These are phyloP conservation scores for Pleurotus djamor DNA, from an alignment of 768 basidiomycete genomes.

Conservation along the genomic window DNA sequence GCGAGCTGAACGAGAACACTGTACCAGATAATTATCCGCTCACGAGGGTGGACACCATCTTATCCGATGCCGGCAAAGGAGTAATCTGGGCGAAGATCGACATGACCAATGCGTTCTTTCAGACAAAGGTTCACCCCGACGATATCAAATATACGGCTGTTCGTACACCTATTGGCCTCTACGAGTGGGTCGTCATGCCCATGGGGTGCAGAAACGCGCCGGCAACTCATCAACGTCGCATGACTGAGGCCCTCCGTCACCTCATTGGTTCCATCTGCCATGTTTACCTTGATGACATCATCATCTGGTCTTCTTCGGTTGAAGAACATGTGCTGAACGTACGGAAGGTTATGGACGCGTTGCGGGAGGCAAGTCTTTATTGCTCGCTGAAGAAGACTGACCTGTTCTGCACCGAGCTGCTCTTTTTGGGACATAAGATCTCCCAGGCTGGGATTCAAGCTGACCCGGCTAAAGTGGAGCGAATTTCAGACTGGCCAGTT, in stretches of 20 bases:
- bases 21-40: slow-evolving; percentile 18
- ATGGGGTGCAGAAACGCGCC: slow-evolving; percentile 8
- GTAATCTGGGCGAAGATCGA: slow-evolving; percentile 22
- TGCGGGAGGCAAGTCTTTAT: slow-evolving; percentile 15
- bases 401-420: slow-evolving; percentile 13
- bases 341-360: slow-evolving; percentile 11
- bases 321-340: slow-evolving; percentile 22
- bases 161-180: slow-evolving; percentile 31
- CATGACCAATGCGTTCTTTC: background rate
- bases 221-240: slow-evolving; percentile 8
- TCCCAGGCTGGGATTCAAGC: slow-evolving; percentile 28
- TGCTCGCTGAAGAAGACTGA: slow-evolving; percentile 14
- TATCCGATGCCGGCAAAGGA: slow-evolving; percentile 29
- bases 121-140: slow-evolving; percentile 7
- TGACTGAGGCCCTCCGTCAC: background rate
- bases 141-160: slow-evolving; percentile 30
- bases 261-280: slow-evolving; percentile 11
- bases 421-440: slow-evolving; percentile 31
- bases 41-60: slow-evolving; percentile 24
- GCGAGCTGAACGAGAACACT: slow-evolving; percentile 18
- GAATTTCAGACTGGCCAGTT: slow-evolving; percentile 25
- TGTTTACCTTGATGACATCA: background rate
- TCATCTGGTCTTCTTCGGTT: slow-evolving; percentile 21
- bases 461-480: slow-evolving; percentile 16
- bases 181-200: slow-evolving; percentile 43